Percentiles rank a stretch among this genome's conserved stretches.
Conservation (phyloP, 2,329 filamentous ascomycete species). For the Xylaria sp. region DNA sequence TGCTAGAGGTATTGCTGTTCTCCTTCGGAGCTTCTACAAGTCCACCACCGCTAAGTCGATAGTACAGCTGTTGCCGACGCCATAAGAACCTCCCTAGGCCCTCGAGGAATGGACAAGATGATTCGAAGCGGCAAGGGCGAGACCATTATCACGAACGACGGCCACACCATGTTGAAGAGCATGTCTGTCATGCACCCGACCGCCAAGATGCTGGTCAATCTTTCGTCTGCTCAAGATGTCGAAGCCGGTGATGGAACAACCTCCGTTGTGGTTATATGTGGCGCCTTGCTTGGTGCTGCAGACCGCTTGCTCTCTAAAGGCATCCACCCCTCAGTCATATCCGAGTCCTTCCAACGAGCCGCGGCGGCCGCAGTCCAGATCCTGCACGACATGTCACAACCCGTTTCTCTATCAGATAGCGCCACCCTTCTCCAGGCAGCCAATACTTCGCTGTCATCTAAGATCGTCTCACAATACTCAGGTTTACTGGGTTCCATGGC, state of each 20-base stretch:
- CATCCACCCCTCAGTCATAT: conserved; percentile 97
- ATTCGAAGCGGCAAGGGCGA: conserved; percentile 96
- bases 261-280: conserved; percentile 97
- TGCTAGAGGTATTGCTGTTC: conserved; percentile 78
- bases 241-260: conserved; percentile 98
- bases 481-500: conserved; percentile 97
- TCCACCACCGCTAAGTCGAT: conserved; percentile 47
- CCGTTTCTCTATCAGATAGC: conserved; percentile 88
- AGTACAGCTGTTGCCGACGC: conserved; percentile 90
- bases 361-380: conserved; percentile 88
- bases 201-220: conserved; percentile 98
- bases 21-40: conserved; percentile 14
- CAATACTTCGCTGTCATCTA: conserved; percentile 95
- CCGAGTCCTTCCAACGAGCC: conserved; percentile 95
- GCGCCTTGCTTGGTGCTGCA: conserved; percentile 91
- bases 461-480: conserved; percentile 98
- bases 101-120: conserved; percentile 99
- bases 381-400: conserved; percentile 94
- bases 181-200: conserved; percentile 99
- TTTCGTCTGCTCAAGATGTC: conserved; percentile 96
- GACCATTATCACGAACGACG: conserved; percentile 99
- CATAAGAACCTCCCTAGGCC: conserved; percentile 94
- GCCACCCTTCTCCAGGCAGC: conserved; percentile 93
- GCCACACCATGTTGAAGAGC: conserved; percentile 98
- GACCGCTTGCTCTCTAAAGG: conserved; percentile 91